A percentile compares a stretch with the other conserved stretches of the same genome.
phyloP scores from a whole-genome alignment of 2,329 filamentous ascomycete genomes.

The Emydomyces testavorans region DNA sequence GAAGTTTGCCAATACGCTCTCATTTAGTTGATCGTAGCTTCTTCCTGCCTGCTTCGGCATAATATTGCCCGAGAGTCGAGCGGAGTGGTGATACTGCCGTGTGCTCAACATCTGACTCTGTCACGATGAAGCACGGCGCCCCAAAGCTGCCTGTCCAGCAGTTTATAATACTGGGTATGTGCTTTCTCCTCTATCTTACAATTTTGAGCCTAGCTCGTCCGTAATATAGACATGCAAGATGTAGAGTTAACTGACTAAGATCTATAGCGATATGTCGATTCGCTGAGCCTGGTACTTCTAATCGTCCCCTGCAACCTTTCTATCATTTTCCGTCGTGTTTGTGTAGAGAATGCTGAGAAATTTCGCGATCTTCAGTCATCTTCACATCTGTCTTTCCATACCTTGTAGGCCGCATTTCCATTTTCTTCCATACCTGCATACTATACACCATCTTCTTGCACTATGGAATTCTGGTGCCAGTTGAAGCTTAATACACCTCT shows the following conservation, averaged over 20 bases:
- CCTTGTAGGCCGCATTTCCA: conserved; percentile 28
- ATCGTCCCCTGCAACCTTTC: conserved; percentile 24
- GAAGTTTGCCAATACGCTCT: neutral
- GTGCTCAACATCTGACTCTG: neutral
- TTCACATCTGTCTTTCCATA: conserved; percentile 60
- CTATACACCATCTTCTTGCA: conserved; percentile 27
- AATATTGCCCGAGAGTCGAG: neutral
- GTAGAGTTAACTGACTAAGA: neutral
- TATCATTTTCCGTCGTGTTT: neutral
- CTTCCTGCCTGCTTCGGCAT: neutral
- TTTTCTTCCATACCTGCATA: neutral
- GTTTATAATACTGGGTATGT: conserved; percentile 62
- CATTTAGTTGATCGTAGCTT: neutral
- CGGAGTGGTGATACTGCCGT: neutral
- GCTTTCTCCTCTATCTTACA: neutral
- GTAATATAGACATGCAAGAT: neutral
- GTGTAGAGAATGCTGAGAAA: conserved; percentile 12
- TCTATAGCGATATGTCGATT: conserved; percentile 61
- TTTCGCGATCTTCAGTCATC: conserved; percentile 29
- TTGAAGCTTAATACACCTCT: conserved; percentile 10
- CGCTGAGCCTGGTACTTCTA: conserved; percentile 50
- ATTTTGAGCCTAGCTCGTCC: neutral
- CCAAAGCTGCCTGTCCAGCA: conserved; percentile 62
- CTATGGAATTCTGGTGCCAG: too few relatives aligned
- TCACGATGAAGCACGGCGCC: neutral